Evolutionary conservation across 2,329 filamentous ascomycete species (phyloP), one percentile per base, ranked within the genome.

Genomic region (Clonostachys rhizophaga): DNA sequence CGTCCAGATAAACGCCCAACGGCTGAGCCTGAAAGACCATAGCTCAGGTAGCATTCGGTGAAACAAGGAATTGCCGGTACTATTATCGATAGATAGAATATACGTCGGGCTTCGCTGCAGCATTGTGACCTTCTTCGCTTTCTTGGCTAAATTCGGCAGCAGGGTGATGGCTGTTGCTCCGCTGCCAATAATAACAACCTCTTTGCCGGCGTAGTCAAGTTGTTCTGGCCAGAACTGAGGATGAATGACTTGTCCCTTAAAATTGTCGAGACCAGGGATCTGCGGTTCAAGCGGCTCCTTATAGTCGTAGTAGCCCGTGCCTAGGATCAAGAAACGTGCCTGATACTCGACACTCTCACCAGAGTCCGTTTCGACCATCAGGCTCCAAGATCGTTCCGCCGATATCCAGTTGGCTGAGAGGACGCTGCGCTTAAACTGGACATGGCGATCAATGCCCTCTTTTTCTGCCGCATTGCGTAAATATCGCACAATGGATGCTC

Each of bases 141-240:
- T 77, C 46, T 86, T 68, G 3, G 81, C 78, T 40, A 92, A 65
- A 43, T 74, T 77, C 1, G 88, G 89, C 6, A 92, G 64, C 2
- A 94, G 71, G 0, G 88, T 91, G 43, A 91, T 69, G 5, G 88
- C 84, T 0, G 89, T 92, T 3, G 88, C 88, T 13, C 89, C 89
- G 13, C 78, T 84, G 34, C 87, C 87, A 53, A 91, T 80, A 49
- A 91, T 72, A 42, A 87, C 78, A 17, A 91, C 70, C 34, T 78
- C 77, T 65, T 89, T 88, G 60, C 72, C 71, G 6, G 70, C 63
- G 60, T 84, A 83, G 55, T 86, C 76, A 40, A 86, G 65, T 45
- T 82, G 73, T 44, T 83, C 69, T 1, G 84, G 84, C 87, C 87
- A 90, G 69, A 84, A 87, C 55, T 88, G 85, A 0, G 84, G 84